Base-by-base conservation (phyloP, 2,329 filamentous ascomycete genomes). In the Fusarium multiceps region DNA sequence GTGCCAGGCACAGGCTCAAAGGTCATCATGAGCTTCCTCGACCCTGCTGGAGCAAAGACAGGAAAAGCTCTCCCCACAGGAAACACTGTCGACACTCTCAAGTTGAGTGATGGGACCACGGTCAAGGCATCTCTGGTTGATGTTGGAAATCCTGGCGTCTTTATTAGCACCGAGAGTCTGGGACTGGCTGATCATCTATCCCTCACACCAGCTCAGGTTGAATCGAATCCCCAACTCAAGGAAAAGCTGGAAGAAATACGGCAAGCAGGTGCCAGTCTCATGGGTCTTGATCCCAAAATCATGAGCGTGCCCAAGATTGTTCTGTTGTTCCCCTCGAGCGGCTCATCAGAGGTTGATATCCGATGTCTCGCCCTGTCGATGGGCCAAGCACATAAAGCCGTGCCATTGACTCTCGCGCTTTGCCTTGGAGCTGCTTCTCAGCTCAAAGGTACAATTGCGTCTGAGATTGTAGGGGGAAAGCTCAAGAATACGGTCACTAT, bases 21-120 rank as follows among this genome's bases (percentile, higher is more conserved):
- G 55, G 85, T 92, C 57, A 82, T 84, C 41, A 80, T 92, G 37
- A 86, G 87, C 43, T 92, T 92, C 71, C 76, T 89, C 8, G 78
- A 88, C 43, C 90, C 90, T 0, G 87, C 84, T 12, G 89, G 89
- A 0, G 87, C 88, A 12, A 88, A 88, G 74, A 92, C 90, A 0
- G 88, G 89, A 4, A 86, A 68, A 25, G 76, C 76, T 8, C 69
- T 80, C 0, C 79, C 79, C 1, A 92, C 90, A 0, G 88, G 88
- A 0, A 86, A 84, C 41, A 73, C 79, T 0, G 74, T 84, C 1
- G 88, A 92, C 72, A 74, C 55, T 0, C 79, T 92, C 18, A 79
- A 83, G 0, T 53, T 80, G 6, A 50, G 69, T 0, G 77, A 77
- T 14, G 75, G 76, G 6, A 72, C 59, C 10, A 82, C 80, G 1